Evolutionary conservation across 208 protist species (phyloP), one percentile per base, ranked within the genome.

Genomic region (Leishmania major): DNA sequence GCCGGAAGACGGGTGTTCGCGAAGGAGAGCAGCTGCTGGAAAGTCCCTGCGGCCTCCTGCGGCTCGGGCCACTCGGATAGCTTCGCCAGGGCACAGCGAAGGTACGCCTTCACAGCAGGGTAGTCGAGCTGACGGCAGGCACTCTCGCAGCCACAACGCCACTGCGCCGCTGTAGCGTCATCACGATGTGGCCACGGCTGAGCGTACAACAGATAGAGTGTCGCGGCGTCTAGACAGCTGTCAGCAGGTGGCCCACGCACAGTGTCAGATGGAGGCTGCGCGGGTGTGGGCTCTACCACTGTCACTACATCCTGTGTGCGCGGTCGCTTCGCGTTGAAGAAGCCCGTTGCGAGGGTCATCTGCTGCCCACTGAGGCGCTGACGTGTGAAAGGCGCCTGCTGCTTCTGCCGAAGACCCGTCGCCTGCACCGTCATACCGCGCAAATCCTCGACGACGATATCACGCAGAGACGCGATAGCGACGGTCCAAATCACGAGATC

Each of bases 371-470:
- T 79, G 25, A 49, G 37, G 81, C 70, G 84, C 77, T 79, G 84
- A 51, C 67, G 70, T 31, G 66, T 70, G 67, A 69, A 75, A 25
- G 78, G 59, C 5, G 49, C 66, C 47, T 83, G 84, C 37, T 84
- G 67, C 47, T 78, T 90, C 15, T 53, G 22, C 17, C 81, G 79
- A 62, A 97, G 86, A 17, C 89, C 89, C 1, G 88, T 93, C 15
- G 90, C 92, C 85, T 96, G 93, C 55, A 98, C 87, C 8, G 93
- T 94, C 84, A 98, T 92, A 57, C 95, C 95, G 11, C 95, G 91
- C 35, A 98, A 67, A 80, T 98, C 95, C 55, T 62, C 77, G 53
- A 97, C 87, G 43, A 97, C 85, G 71, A 97, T 88, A 67, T 97
- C 86, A 31, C 75, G 80, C 37, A 91, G 71, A 22, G 60, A 70